A percentile compares a stretch with the other conserved stretches of the same genome.
phyloP scores from a whole-genome alignment of 2,329 filamentous ascomycete genomes.

The Penicillium olsonii region DNA sequence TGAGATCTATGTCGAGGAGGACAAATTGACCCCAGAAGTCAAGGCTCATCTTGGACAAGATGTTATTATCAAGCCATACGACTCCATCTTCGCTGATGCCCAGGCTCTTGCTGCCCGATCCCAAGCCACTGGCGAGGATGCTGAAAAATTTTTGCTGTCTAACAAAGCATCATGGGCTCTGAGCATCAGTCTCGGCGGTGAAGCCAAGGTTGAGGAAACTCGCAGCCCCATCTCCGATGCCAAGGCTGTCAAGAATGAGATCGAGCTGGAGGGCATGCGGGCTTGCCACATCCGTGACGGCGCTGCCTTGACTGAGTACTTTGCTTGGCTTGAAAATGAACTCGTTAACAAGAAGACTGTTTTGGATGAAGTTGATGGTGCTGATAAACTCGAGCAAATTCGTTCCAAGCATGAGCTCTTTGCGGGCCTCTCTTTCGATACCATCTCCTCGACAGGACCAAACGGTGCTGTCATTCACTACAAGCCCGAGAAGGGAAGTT shows the following conservation, averaged over 20 bases:
- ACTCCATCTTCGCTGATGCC: constrained; percentile 77
- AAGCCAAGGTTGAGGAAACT: constrained; percentile 79
- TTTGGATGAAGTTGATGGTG: constrained; percentile 87
- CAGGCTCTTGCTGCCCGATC: constrained; percentile 59
- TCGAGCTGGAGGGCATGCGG: constrained; percentile 88
- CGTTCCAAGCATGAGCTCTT: constrained; percentile 68
- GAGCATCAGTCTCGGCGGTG: constrained; percentile 80
- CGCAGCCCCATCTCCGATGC: constrained; percentile 85
- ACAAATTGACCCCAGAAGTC: constrained; percentile 71
- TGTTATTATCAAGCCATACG: constrained; percentile 78
- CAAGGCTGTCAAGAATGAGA: constrained; percentile 92
- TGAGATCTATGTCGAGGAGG: constrained; percentile 80
- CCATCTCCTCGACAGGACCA: constrained; percentile 90
- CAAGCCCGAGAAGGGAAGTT: constrained; percentile 79
- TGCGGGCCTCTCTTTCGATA: constrained; percentile 89
- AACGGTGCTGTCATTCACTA: constrained; percentile 97
- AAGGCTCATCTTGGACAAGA: constrained; percentile 68
- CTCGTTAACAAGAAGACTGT: constrained; percentile 70
- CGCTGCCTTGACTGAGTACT: constrained; percentile 85
- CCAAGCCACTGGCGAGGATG: constrained; percentile 41
- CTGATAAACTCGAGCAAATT: constrained; percentile 77
- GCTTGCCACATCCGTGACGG: constrained; percentile 92
- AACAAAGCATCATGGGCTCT: constrained; percentile 93
- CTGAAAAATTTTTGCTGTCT: constrained; percentile 75
- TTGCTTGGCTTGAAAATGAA: constrained; percentile 94